Conservation (phyloP, 495 filamentous ascomycete genomes). For the Lepraria neglecta region DNA sequence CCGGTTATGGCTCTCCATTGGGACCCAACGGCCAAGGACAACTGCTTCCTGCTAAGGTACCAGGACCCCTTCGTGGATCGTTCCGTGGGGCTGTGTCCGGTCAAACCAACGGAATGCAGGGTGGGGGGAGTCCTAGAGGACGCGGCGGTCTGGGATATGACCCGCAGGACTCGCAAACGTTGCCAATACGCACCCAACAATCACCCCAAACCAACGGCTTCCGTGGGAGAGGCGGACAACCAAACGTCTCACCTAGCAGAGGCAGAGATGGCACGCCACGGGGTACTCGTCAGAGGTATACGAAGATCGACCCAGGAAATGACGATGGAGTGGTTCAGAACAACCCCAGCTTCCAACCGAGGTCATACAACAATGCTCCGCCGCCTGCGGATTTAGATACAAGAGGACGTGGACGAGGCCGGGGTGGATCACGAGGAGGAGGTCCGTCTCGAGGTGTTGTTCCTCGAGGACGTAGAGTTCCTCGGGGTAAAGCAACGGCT, state of each 20-base stretch:
- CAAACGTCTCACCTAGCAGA: slow-evolving; percentile 31
- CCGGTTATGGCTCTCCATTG: slow-evolving; percentile 53
- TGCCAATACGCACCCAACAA: slow-evolving; percentile 32
- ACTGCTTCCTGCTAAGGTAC: slow-evolving; percentile 59
- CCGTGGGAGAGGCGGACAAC: slow-evolving; percentile 30
- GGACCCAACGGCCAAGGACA: slow-evolving; percentile 54
- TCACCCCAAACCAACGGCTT: slow-evolving; percentile 24
- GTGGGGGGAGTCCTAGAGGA: slow-evolving; percentile 37
- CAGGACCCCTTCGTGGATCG: slow-evolving; percentile 61
- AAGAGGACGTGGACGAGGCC: slow-evolving; percentile 49
- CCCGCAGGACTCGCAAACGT: slow-evolving; percentile 24
- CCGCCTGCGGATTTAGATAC: slow-evolving; percentile 64
- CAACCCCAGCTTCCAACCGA: slow-evolving; percentile 51
- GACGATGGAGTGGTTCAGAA: slow-evolving; percentile 43
- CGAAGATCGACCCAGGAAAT: slow-evolving; percentile 44
- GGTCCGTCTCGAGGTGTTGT: slow-evolving; percentile 30
- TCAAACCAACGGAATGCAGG: slow-evolving; percentile 29
- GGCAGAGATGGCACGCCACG: slow-evolving; percentile 31
- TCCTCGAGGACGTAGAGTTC: slow-evolving; percentile 20
- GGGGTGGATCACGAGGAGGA: slow-evolving; percentile 39
- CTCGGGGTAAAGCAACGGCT: slow-evolving; percentile 19
- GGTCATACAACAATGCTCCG: slow-evolving; percentile 66
- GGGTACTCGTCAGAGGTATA: slow-evolving; percentile 45
- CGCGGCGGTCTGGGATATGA: slow-evolving; percentile 41
- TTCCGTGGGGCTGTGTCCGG: slow-evolving; percentile 63